These are phyloP conservation scores for Malus sieversii DNA, from an alignment of 306 rosid species.

Conservation along the genomic window DNA sequence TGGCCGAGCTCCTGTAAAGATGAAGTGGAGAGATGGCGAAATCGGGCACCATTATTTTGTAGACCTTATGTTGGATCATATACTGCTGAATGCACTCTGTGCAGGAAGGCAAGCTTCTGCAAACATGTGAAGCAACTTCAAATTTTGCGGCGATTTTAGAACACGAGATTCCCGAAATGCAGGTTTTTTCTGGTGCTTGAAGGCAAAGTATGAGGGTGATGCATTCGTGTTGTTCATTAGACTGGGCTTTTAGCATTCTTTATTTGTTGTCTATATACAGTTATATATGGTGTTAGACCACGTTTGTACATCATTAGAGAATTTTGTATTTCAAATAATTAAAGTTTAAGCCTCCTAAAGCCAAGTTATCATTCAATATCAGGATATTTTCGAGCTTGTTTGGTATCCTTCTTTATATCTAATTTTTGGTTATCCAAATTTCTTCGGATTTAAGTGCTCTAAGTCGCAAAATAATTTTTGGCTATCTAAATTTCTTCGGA, in stretches of 20 bases:
- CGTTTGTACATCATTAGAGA: slow-evolving; percentile 16
- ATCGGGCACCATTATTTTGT: slow-evolving; percentile 90
- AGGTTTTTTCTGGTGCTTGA: background rate
- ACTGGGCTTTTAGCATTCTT: slow-evolving; percentile 32
- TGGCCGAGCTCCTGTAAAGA: slow-evolving; percentile 67
- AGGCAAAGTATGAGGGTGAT: slow-evolving; percentile 11
- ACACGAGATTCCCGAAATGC: background rate
- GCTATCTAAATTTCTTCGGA: too few relatives aligned
- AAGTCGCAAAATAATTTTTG: too few relatives aligned
- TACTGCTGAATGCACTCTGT: slow-evolving; percentile 67
- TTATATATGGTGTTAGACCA: slow-evolving; percentile 1
- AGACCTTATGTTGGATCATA: slow-evolving; percentile 83
- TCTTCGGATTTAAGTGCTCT: too few relatives aligned
- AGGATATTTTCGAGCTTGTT: too few relatives aligned
- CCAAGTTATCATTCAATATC: background rate
- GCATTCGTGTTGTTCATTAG: slow-evolving; percentile 11
- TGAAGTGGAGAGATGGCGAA: slow-evolving; percentile 76
- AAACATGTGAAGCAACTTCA: background rate
- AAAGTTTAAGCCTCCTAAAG: background rate
- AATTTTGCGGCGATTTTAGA: background rate
- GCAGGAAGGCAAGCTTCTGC: slow-evolving; percentile 24
- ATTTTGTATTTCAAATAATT: background rate
- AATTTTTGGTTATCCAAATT: too few relatives aligned
- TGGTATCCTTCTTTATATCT: too few relatives aligned
- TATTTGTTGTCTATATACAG: slow-evolving; percentile 32